Evolutionary conservation across 371 early-diverging fungal genomes (phyloP), one percentile per base, ranked within the genome.

Genomic region (Rhizopus microsporus): DNA sequence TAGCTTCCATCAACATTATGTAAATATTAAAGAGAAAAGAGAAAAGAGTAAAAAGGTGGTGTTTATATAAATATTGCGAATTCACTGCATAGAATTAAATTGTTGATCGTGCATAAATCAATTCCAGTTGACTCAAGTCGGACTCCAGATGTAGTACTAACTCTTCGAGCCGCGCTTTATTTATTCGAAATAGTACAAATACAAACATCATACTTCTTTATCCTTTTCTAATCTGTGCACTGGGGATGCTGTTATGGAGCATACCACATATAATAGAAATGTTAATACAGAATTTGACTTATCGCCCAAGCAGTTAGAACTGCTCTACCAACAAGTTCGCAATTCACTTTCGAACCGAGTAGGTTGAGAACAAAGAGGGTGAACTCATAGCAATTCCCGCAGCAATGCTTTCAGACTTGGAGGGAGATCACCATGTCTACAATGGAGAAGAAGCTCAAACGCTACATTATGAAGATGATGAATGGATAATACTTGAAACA

Each of bases 1-100:
- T 52, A 16, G 51, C 53, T 29, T 46, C 29, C 43, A 43, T 43
- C 43, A 43, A 29, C 52, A 52, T 31, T 13, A 56, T 51, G 51
- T 54, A 31, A 54, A 34, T 30, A 42, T n/a, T 40, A 47, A 1
- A 15, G 35, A 23, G 42, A 23, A 12, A 30, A 40, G 29, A 54
- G 6, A 43, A 23, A n/a, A 8, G 17, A 1, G 7, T n/a, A 23
- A 40, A 23, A 39, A 7, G 7, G 7, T 29, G 4, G 29, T 7
- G 30, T 46, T 46, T 46, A 46, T 29, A 46, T 46, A 46, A 5
- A 29, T 8, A 46, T 46, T 42, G 42, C 13, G 7, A 9, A 46
- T 9, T 29, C 2, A 7, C 46, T 46, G 46, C 46, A 46, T 46
- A 46, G 29, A 46, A 12, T 29, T 37, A 13, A 37, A 37, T 23